A percentile compares a stretch with the other conserved stretches of the same genome.
Evolutionary conservation across 768 basidiomycete species (phyloP).

Genomic region (Gymnopilus junonius): DNA sequence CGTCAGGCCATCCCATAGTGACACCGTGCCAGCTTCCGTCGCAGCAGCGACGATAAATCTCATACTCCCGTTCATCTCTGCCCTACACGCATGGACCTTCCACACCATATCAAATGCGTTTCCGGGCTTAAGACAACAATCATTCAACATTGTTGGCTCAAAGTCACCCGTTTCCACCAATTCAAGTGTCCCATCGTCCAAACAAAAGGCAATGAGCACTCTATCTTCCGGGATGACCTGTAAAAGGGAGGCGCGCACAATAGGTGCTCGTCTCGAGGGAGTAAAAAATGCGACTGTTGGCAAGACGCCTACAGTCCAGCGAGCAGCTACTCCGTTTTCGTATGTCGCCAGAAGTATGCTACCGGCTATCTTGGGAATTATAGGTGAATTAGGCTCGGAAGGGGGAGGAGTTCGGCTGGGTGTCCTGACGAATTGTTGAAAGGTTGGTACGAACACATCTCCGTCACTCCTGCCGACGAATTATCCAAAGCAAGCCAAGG

Average conservation of each 20-base stretch:
- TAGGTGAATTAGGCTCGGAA: slow-evolving; percentile 38
- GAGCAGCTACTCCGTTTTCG: slow-evolving; percentile 60
- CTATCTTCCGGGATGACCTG: slow-evolving; percentile 50
- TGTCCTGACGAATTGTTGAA: slow-evolving; percentile 10
- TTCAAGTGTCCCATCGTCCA: slow-evolving; percentile 72
- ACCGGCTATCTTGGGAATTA: slow-evolving; percentile 17
- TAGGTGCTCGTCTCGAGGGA: slow-evolving; percentile 44
- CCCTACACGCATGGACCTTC: slow-evolving; percentile 54
- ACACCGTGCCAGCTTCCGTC: slow-evolving; percentile 69
- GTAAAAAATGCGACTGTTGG: slow-evolving; percentile 41
- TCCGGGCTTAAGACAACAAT: slow-evolving; percentile 62
- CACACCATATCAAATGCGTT: slow-evolving; percentile 57
- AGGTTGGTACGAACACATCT: slow-evolving; percentile 52
- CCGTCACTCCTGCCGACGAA: slow-evolving; percentile 53
- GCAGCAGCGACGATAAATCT: slow-evolving; percentile 63
- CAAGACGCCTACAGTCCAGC: slow-evolving; percentile 50
- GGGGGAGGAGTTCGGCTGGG: slow-evolving; percentile 23
- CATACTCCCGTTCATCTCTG: slow-evolving; percentile 52
- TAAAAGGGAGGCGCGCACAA: slow-evolving; percentile 54
- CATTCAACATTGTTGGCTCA: slow-evolving; percentile 44
- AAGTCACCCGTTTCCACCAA: slow-evolving; percentile 54
- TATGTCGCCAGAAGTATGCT: slow-evolving; percentile 53
- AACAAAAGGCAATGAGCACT: slow-evolving; percentile 58
- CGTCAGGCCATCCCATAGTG: slow-evolving; percentile 78
- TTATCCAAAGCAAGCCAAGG: slow-evolving; percentile 45